Evolutionary conservation across 768 basidiomycete genomes (phyloP), one percentile per base, ranked within the genome.

Genomic region (Suillus brevipes): DNA sequence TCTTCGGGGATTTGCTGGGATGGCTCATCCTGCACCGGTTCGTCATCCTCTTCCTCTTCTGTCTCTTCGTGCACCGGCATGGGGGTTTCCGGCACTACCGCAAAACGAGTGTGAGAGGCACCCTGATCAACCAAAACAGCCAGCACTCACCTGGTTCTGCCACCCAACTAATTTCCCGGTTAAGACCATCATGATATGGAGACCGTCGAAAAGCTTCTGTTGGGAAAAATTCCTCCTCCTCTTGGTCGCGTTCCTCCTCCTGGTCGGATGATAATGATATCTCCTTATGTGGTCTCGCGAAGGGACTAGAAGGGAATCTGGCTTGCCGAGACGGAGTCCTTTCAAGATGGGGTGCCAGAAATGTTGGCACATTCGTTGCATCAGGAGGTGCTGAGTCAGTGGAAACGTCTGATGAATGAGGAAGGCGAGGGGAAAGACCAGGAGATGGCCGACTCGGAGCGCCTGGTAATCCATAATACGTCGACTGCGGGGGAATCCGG

Each of bases 151-250:
- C 87, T 73, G 84, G 88, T 56, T 87, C 85, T 49, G 89, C 90
- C 43, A 91, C 80, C 91, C 91, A 94, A 70, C 91, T 94, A 53
- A 87, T 86, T 69, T 87, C 84, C 67, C 88, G 82, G 37, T 87
- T 74, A 61, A 63, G 85, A 37, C 76, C 81, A 58, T 78, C 80
- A 59, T 84, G 81, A 42, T 83, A 84, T n/a, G 83, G 81, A 16
- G 83, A 83, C 45, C 83, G 82, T 42, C 82, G 78, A 66, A 80
- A 78, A 16, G 82, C 84, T 69, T 88, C 87, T 50, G 85, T 84
- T 55, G 84, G 82, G 72, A 85, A 89, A 37, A 89, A 73, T 34
- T 91, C 87, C 69, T 87, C 82, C 64, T 92, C 90, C 65, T 89
- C 57, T 25, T 67, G 74, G 6, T 75, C 75, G 58, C 75, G 90